Conservation (phyloP, 768 basidiomycete species). For the Phaeotremella skinneri region DNA sequence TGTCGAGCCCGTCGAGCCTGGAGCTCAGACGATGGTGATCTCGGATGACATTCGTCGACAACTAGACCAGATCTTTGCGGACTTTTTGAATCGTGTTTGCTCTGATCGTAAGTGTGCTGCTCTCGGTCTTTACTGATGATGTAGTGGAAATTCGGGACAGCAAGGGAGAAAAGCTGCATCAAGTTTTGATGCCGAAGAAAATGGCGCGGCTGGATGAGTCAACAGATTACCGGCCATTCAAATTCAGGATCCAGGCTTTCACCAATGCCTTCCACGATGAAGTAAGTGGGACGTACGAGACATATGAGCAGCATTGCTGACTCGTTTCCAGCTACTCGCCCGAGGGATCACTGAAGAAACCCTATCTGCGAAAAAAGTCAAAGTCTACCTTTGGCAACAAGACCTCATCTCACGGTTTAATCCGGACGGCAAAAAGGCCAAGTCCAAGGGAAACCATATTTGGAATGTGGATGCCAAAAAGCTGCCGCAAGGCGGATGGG, state of each 20-base stretch:
- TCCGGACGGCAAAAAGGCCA: slow-evolving; percentile 98
- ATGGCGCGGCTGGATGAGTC: slow-evolving; percentile 97
- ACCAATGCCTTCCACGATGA: slow-evolving; percentile 93
- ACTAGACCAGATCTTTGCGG: slow-evolving; percentile 86
- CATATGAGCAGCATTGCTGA: slow-evolving; percentile 22
- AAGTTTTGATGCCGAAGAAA: slow-evolving; percentile 94
- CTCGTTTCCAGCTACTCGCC: slow-evolving; percentile 62
- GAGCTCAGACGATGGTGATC: slow-evolving; percentile 21
- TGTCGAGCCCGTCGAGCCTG: slow-evolving; percentile 21
- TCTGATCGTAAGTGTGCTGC: slow-evolving; percentile 68
- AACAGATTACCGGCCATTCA: slow-evolving; percentile 95
- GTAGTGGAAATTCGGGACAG: slow-evolving; percentile 86
- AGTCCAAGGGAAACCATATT: slow-evolving; percentile 98
- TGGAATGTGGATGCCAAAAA: slow-evolving; percentile 99
- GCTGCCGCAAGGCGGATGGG: slow-evolving; percentile 63
- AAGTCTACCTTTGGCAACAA: slow-evolving; percentile 84
- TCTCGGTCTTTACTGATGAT: background rate
- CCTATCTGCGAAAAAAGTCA: slow-evolving; percentile 95
- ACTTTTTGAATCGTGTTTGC: slow-evolving; percentile 81
- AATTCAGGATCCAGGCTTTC: slow-evolving; percentile 97
- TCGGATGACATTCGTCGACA: slow-evolving; percentile 68
- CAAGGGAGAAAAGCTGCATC: slow-evolving; percentile 96
- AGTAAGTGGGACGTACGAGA: slow-evolving; percentile 54
- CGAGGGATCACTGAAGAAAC: slow-evolving; percentile 90
- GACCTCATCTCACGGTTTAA: slow-evolving; percentile 96